Evolutionary conservation across 768 basidiomycete genomes (phyloP).

Genomic region (Russula vinacea): DNA sequence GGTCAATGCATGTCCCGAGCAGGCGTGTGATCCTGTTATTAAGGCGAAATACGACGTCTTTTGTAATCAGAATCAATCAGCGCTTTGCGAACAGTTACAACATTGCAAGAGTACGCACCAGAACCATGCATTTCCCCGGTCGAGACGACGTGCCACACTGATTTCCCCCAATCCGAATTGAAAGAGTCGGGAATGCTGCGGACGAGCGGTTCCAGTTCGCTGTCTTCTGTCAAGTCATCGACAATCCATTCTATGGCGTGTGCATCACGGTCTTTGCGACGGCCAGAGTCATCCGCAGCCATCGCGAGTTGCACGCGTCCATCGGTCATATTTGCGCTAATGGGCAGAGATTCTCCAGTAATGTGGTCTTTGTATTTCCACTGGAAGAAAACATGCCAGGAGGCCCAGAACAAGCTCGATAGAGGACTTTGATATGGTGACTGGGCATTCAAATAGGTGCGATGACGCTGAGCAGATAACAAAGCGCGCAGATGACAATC

Average conservation of each 20-base stretch:
- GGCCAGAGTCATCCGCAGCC: background rate
- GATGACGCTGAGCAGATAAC: slow-evolving; percentile 26
- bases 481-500: slow-evolving; percentile 14
- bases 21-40: background rate
- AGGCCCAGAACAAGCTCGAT: slow-evolving; percentile 20
- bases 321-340: slow-evolving; percentile 13
- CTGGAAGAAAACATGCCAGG: background rate
- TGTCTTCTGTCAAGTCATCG: slow-evolving; percentile 18
- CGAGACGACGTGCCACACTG: slow-evolving; percentile 6
- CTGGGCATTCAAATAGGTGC: slow-evolving; percentile 21
- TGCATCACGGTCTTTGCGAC: slow-evolving; percentile 7
- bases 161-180: slow-evolving; percentile 10
- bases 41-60: too few relatives aligned
- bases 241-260: slow-evolving; percentile 15
- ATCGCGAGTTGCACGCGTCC: slow-evolving; percentile 22
- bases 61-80: too few relatives aligned
- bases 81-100: background rate
- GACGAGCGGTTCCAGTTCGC: slow-evolving; percentile 11
- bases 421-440: slow-evolving; percentile 26
- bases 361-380: slow-evolving; percentile 10
- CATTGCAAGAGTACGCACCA: background rate
- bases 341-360: background rate
- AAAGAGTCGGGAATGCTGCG: slow-evolving; percentile 11
- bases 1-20: background rate
- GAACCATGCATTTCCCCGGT: background rate